Percentiles rank a stretch among this genome's conserved stretches.
These are phyloP conservation scores for Metschnikowia drakensbergensis DNA, from an alignment of 805 yeast species.

Conservation along the genomic window DNA sequence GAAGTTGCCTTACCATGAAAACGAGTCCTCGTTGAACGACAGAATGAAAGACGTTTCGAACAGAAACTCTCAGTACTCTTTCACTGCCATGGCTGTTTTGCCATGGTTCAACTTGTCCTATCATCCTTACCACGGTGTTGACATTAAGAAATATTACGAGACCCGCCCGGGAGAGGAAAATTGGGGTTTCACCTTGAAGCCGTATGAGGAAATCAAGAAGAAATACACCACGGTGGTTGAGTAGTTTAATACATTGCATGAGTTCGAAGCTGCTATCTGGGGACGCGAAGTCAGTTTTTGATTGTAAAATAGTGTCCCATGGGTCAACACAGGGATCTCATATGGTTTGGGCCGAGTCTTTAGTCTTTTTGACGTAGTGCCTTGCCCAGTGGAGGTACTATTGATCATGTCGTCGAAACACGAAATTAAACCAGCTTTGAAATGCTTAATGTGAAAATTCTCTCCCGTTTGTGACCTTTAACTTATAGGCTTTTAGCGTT, in stretches of 20 bases:
- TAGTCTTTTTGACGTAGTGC: too few species aligned
- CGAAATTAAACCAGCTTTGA: too few species aligned
- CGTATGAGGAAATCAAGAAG: slow-evolving; percentile 46
- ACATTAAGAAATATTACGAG: slow-evolving; percentile 43
- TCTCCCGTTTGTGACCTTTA: too few species aligned
- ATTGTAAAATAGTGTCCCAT: too few species aligned
- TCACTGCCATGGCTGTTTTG: slow-evolving; percentile 52
- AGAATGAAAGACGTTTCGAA: slow-evolving; percentile 72
- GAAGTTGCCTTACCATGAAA: slow-evolving; percentile 62
- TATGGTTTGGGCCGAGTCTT: too few species aligned
- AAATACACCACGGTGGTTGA: slow-evolving; percentile 20
- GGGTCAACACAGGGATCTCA: too few species aligned
- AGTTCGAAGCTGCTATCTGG: background rate
- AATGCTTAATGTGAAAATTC: too few species aligned
- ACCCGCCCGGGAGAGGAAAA: slow-evolving; percentile 55
- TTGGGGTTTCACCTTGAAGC: slow-evolving; percentile 53
- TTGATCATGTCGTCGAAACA: too few species aligned
- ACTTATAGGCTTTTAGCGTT: too few species aligned
- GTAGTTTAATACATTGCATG: slow-evolving; percentile 8
- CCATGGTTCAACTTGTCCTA: slow-evolving; percentile 82
- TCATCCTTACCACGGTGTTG: slow-evolving; percentile 82
- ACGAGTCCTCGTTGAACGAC: slow-evolving; percentile 51
- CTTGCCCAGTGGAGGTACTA: too few species aligned
- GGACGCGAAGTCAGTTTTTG: too few species aligned
- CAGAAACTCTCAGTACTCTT: slow-evolving; percentile 73